Base-by-base conservation (phyloP, 2,329 filamentous ascomycete species). In the Furcasterigmium sp. region DNA sequence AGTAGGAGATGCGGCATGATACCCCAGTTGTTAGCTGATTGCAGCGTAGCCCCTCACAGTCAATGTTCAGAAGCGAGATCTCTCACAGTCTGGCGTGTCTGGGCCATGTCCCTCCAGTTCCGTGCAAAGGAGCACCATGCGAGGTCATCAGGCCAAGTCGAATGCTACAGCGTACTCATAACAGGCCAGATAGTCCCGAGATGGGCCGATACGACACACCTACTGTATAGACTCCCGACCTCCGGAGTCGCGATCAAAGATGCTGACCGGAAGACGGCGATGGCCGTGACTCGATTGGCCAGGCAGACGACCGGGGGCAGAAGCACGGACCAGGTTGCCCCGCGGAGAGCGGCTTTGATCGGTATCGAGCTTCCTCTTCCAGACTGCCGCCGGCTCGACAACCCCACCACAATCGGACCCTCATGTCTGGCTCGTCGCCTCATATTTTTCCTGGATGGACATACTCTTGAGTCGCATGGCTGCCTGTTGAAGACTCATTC, bases 311-410 rank as follows among this genome's bases (percentile, higher is more conserved):
- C 7, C n/a, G 30, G 17, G 30, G 9, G 32, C 15, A 8, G 32
- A 18, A 10, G 32, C 32, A 35, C 32, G 32, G 32, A 17, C 32
- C 32, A 18, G 11, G 17, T 7, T 26, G 23, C 23, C 23, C 23
- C 23, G 23, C 23, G 23, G n/a, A 26, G 7, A 4, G n/a, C 32
- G n/a, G 15, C 32, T 19, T 15, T 17, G 15, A 17, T 6, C 15
- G 32, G n/a, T 35, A 19, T 35, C 32, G 32, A 40, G 38, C 38
- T 40, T 40, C 38, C 38, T 40, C 26, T 21, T 40, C 17, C 26
- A 40, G 38, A 8, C 28, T 21, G 23, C 15, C n/a, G 15, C 23
- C 23, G 25, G 38, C 15, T 10, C 15, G 17, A n/a, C 20, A 18
- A 40, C 23, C 23, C 23, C 23, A 26, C 23, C 23, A 26, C 23